Conservation (phyloP, 2,329 filamentous ascomycete species). For the Hysterium pulicare region DNA sequence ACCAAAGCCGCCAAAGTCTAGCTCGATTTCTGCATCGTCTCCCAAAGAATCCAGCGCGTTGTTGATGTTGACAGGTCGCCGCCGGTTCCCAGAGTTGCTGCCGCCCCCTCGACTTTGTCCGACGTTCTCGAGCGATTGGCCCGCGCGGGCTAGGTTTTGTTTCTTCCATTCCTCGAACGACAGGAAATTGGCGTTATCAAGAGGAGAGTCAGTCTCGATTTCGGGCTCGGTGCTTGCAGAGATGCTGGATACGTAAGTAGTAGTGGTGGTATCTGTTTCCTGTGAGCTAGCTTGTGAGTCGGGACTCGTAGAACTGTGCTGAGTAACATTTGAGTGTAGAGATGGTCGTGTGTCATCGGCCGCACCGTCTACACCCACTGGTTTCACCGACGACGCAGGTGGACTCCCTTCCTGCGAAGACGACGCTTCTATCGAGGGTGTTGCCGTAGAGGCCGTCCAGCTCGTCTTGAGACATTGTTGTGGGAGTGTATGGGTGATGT, state of each 20-base stretch:
- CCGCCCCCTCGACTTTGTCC: conserved; percentile 53
- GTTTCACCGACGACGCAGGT: conserved; percentile 11
- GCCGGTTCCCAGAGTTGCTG: conserved; percentile 44
- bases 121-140: conserved; percentile 69
- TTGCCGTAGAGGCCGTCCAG: conserved; percentile 40
- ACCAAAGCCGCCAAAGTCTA: conserved; percentile 66
- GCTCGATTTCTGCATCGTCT: conserved; percentile 82
- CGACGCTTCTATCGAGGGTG: conserved; percentile 11
- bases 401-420: conserved; percentile 10
- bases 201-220: conserved; percentile 60
- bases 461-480: conserved; percentile 71
- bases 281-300: conserved; percentile 8
- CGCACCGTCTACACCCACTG: conserved; percentile 9
- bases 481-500: conserved; percentile 74
- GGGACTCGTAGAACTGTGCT: not conserved
- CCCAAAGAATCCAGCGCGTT: conserved; percentile 75
- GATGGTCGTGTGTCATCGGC: conserved; percentile 8
- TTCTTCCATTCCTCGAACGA: conserved; percentile 99
- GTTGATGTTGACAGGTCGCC: conserved; percentile 55
- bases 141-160: conserved; percentile 80
- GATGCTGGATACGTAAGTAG: conserved; percentile 6
- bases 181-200: conserved; percentile 79
- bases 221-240: conserved; percentile 35
- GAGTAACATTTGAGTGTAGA: conserved; percentile 2
- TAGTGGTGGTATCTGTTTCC: conserved; percentile 1